These are phyloP conservation scores for Colletotrichum sansevieriae DNA, from an alignment of 2,329 filamentous ascomycete genomes.

Conservation along the genomic window DNA sequence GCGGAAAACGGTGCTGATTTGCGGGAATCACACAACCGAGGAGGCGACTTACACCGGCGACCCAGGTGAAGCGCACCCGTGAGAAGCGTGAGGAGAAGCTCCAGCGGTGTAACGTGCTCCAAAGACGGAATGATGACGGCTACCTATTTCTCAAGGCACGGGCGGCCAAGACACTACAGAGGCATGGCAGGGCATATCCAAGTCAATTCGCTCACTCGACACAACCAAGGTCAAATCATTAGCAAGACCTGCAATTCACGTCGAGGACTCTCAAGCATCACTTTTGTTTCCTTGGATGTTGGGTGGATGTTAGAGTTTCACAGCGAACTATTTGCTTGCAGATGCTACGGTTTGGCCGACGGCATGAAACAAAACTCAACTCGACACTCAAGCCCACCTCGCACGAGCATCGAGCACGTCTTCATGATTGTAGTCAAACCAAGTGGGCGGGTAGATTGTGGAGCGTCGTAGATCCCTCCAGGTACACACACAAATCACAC, in stretches of 20 bases:
- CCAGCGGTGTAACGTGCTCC: slow-evolving; percentile 12
- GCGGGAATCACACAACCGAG: slow-evolving; percentile 7
- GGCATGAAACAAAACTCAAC: slow-evolving; percentile 24
- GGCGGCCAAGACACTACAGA: background rate
- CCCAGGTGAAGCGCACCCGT: background rate
- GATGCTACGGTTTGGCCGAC: background rate
- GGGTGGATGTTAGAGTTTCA: background rate
- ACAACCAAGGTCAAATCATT: too few relatives aligned
- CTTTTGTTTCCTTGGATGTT: background rate
- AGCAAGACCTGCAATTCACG: too few relatives aligned
- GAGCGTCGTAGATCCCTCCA: slow-evolving; percentile 19
- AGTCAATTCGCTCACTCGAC: too few relatives aligned
- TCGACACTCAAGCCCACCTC: slow-evolving; percentile 10
- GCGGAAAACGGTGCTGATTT: slow-evolving; percentile 17
- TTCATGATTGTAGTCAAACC: background rate
- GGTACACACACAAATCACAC: background rate
- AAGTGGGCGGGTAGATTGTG: slow-evolving; percentile 10
- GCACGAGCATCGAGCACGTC: background rate
- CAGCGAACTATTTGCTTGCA: background rate
- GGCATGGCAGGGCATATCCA: too few relatives aligned
- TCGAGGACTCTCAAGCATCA: too few relatives aligned
- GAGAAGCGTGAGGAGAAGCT: slow-evolving; percentile 12
- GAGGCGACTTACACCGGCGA: slow-evolving; percentile 9
- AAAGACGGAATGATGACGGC: background rate
- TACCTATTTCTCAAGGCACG: background rate